These are phyloP conservation scores for Rhodosporidiobolus sp. DNA, from an alignment of 768 basidiomycete genomes.

Conservation along the genomic window DNA sequence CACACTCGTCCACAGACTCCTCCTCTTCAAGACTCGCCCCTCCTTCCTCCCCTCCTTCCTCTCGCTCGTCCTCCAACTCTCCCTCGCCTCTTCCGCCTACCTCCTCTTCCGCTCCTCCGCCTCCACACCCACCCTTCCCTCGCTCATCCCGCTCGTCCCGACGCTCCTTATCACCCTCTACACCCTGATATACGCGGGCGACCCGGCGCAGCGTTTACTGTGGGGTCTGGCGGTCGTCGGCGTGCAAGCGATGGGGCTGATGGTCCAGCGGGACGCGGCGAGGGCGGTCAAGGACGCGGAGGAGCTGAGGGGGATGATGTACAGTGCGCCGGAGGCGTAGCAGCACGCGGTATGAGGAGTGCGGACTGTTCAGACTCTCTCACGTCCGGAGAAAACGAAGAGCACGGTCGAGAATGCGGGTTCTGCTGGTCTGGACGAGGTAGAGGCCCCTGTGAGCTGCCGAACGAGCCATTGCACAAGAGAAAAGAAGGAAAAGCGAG, in stretches of 20 bases:
- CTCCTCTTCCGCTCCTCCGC: not conserved
- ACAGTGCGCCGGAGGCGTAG: constrained; percentile 24
- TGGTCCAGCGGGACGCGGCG: not conserved
- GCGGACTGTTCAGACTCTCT: not conserved
- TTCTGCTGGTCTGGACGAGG: too few species aligned
- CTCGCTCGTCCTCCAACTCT: not conserved
- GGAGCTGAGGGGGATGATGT: constrained; percentile 9
- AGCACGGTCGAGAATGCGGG: too few species aligned
- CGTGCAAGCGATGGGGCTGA: not conserved
- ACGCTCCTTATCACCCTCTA: not conserved
- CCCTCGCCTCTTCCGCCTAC: not conserved
- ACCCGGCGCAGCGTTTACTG: not conserved
- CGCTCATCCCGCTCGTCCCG: not conserved
- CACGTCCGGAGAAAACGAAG: not conserved
- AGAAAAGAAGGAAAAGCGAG: too few species aligned
- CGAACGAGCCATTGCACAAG: too few species aligned
- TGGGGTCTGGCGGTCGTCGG: not conserved
- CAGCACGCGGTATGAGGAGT: not conserved
- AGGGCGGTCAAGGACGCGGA: constrained; percentile 2
- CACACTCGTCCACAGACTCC: not conserved
- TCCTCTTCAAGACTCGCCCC: not conserved
- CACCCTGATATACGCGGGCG: not conserved
- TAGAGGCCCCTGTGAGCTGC: too few species aligned
- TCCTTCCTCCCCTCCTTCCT: not conserved
- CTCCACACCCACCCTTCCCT: too few species aligned